Conservation (phyloP, 345 rosid genomes). For the Eucalyptus pauciflora region DNA sequence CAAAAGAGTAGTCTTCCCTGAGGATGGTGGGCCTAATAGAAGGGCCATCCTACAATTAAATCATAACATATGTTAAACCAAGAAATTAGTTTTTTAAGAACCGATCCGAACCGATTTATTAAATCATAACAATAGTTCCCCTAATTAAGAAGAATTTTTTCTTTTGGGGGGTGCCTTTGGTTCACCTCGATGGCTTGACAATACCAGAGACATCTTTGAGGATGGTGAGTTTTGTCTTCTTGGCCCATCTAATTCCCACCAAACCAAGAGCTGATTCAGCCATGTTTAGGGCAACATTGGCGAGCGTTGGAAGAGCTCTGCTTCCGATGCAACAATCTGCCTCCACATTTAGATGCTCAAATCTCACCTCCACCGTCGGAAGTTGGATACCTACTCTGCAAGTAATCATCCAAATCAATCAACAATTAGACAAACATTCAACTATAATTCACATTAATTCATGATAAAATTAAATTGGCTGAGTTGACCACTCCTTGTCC, state of each 20-base stretch:
- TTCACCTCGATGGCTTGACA: conserved; percentile 62
- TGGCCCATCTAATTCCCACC: conserved; percentile 51
- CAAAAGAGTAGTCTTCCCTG: conserved; percentile 79
- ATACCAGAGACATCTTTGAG: conserved; percentile 71
- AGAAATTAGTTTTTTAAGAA: neutral
- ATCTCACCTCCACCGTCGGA: conserved; percentile 79
- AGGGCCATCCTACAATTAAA: conserved; percentile 48
- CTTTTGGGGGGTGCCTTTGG: neutral
- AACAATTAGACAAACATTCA: neutral
- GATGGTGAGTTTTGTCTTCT: conserved; percentile 58
- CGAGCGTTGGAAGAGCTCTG: conserved; percentile 73
- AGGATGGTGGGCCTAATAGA: conserved; percentile 83
- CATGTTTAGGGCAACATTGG: conserved; percentile 50
- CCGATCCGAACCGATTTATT: neutral
- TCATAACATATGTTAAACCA: neutral
- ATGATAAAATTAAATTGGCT: neutral
- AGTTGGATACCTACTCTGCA: conserved; percentile 73
- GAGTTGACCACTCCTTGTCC: neutral
- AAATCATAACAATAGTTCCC: neutral
- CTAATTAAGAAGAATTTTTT: neutral
- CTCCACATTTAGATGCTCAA: conserved; percentile 47
- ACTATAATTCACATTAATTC: neutral
- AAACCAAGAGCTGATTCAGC: conserved; percentile 44
- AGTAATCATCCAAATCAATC: neutral
- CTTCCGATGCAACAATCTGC: conserved; percentile 66